Evolutionary conservation across 129 eudicot genomes (phyloP).

Genomic region (Pulicaria dysenterica): DNA sequence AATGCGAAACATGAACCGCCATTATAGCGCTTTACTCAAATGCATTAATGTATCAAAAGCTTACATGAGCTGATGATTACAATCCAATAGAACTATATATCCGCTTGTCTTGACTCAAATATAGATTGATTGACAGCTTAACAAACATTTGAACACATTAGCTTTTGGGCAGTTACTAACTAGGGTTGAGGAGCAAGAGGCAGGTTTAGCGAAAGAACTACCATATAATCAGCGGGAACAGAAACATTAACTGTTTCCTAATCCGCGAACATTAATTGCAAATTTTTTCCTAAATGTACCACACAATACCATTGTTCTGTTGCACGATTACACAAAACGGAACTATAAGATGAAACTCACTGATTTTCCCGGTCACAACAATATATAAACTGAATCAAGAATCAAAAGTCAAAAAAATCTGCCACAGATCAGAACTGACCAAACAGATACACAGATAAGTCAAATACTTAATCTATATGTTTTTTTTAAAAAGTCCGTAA

Average conservation of each 20-base stretch:
- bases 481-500: conserved; percentile 9
- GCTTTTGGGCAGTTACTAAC: conserved; percentile 16
- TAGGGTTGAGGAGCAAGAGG: conserved; percentile 5
- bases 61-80: conserved; percentile 10
- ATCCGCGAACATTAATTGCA: conserved; percentile 4
- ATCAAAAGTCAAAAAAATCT: neutral
- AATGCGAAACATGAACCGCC: too few relatives aligned
- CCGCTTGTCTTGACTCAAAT: neutral
- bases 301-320: neutral
- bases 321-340: neutral
- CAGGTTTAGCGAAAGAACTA: conserved; percentile 18
- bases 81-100: neutral
- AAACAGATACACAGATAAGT: neutral
- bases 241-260: neutral
- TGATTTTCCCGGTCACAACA: conserved; percentile 5
- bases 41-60: conserved; percentile 1
- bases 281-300: conserved; percentile 9
- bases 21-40: too few relatives aligned
- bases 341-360: neutral
- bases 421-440: conserved; percentile 10
- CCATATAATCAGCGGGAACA: neutral
- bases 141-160: neutral
- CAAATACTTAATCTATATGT: conserved; percentile 8
- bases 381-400: neutral
- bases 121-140: neutral